phyloP scores from a whole-genome alignment of 352 stramenopile species.

The Globisporangium splendens region DNA sequence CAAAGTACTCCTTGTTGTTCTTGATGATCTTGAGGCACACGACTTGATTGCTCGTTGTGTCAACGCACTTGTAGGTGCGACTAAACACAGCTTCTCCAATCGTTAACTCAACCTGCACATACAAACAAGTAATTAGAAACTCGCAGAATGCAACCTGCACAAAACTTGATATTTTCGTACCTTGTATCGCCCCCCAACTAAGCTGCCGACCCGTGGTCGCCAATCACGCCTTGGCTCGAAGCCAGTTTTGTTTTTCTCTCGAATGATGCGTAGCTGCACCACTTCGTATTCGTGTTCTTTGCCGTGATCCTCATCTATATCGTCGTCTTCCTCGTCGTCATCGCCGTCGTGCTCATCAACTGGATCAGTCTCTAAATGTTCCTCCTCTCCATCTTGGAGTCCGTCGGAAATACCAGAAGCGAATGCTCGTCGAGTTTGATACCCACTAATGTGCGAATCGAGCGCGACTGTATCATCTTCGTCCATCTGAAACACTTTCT shows the following conservation, averaged over 20 bases:
- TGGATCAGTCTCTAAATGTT: too few relatives aligned
- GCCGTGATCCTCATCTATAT: constrained; percentile 31
- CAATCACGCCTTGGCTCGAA: constrained; percentile 82
- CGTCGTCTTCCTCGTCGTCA: constrained; percentile 25
- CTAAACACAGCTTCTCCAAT: constrained; percentile 86
- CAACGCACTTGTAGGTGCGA: constrained; percentile 74
- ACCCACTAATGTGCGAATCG: constrained; percentile 10
- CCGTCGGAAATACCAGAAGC: constrained; percentile 4
- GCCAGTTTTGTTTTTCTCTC: constrained; percentile 74
- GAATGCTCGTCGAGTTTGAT: constrained; percentile 6
- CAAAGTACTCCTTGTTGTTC: constrained; percentile 99
- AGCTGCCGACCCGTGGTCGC: constrained; percentile 45
- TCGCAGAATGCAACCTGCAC: background rate
- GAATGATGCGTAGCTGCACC: constrained; percentile 66
- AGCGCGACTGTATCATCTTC: constrained; percentile 33
- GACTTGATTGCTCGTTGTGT: constrained; percentile 57
- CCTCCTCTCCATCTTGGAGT: constrained; percentile 4
- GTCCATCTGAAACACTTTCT: constrained; percentile 64
- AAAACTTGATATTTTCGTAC: constrained; percentile 16
- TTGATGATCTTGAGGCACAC: constrained; percentile 99
- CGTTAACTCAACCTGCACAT: constrained; percentile 50
- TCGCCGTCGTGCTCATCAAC: background rate
- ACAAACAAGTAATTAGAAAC: constrained; percentile 4
- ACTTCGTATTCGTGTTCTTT: constrained; percentile 63
- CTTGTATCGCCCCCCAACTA: constrained; percentile 66